These are phyloP conservation scores for Fusarium torulosum DNA, from an alignment of 2,329 filamentous ascomycete genomes.

Conservation along the genomic window DNA sequence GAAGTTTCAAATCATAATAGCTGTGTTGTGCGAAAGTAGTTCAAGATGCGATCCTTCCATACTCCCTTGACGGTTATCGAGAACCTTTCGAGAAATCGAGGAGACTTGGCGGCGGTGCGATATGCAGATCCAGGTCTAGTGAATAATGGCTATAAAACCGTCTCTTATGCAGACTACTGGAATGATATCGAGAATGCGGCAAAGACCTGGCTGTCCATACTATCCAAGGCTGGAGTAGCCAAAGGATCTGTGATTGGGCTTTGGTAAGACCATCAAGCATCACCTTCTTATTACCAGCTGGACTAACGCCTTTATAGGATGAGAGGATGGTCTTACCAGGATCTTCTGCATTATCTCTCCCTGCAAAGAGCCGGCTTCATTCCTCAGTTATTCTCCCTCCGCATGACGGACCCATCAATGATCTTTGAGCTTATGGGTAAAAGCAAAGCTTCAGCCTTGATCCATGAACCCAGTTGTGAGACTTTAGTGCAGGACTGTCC, in stretches of 20 bases:
- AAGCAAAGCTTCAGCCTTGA: not conserved
- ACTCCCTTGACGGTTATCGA: slow-evolving; percentile 9
- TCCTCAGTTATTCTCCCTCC: slow-evolving; percentile 2
- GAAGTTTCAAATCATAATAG: too few species aligned
- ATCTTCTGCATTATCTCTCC: slow-evolving; percentile 1
- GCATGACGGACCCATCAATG: not conserved
- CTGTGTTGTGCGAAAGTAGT: too few species aligned
- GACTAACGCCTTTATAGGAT: not conserved
- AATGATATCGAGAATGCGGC: not conserved
- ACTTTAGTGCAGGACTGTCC: not conserved
- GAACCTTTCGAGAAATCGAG: not conserved
- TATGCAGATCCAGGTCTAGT: fast-evolving
- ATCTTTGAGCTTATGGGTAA: not conserved
- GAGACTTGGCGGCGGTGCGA: not conserved
- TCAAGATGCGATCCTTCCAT: slow-evolving; percentile 12
- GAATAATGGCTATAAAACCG: not conserved
- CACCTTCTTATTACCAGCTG: fast-evolving
- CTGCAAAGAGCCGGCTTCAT: slow-evolving; percentile 4
- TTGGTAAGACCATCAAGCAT: not conserved
- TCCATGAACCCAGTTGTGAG: slow-evolving; percentile 1
- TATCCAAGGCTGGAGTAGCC: not conserved
- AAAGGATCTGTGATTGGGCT: slow-evolving; percentile 10
- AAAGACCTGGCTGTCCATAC: not conserved
- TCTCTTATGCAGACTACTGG: not conserved
- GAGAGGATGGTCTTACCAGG: slow-evolving; percentile 10